Conservation (phyloP, 164 flowering plant species). For the Stephania yunnanensis region DNA sequence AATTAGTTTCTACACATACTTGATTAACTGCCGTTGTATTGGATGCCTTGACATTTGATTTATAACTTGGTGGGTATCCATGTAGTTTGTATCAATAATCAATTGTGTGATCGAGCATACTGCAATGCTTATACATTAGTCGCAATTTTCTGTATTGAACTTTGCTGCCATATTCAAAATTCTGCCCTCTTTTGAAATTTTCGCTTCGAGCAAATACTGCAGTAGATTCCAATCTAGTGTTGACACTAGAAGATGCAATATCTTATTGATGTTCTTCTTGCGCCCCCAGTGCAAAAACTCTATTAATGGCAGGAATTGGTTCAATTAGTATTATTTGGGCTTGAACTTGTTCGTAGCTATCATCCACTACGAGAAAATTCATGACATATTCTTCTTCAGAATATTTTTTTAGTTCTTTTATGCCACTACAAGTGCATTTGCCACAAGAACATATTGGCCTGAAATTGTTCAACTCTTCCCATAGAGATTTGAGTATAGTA, state of each 20-base stretch:
- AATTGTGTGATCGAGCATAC: neutral
- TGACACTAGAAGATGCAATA: neutral
- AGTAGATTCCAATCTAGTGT: neutral
- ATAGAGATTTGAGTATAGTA: no score
- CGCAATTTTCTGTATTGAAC: neutral
- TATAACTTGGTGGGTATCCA: neutral
- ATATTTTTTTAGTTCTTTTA: neutral
- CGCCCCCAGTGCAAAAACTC: neutral
- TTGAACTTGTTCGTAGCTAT: neutral
- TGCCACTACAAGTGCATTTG: neutral
- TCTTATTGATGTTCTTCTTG: neutral
- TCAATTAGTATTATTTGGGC: neutral
- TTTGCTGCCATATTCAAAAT: neutral
- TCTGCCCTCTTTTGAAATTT: neutral
- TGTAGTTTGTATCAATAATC: neutral
- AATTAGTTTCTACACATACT: no score
- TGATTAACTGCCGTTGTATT: no score
- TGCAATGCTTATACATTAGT: neutral
- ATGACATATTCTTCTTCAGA: neutral
- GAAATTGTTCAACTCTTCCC: no score
- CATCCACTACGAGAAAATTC: neutral
- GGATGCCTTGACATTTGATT: no score
- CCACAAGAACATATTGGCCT: neutral
- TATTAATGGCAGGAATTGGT: neutral
- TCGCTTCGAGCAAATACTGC: neutral